Evolutionary conservation across 305 asterid genomes (phyloP).

Genomic region (Petunia hybrid): DNA sequence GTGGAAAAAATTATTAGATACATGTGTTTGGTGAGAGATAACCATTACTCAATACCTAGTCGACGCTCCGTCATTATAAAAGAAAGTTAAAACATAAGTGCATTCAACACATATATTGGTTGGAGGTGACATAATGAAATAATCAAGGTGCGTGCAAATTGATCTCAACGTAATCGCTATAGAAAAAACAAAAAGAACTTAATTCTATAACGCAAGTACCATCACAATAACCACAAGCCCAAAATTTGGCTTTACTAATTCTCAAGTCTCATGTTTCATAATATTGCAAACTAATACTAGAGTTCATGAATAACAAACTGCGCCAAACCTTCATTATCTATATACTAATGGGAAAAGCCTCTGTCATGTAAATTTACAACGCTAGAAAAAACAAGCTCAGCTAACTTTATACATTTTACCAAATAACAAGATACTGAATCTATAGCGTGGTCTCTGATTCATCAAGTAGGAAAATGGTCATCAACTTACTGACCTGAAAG

Average conservation of each 20-base stretch:
- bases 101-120: no score
- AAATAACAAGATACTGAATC: constrained; percentile 26
- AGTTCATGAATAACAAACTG: constrained; percentile 22
- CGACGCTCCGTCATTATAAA: no score
- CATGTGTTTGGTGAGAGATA: no score
- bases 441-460: constrained; percentile 31
- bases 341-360: constrained; percentile 22
- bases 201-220: background rate
- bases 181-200: no score
- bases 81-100: no score
- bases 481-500: constrained; percentile 28
- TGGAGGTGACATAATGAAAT: background rate
- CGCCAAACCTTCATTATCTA: constrained; percentile 29
- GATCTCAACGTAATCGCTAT: no score
- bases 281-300: background rate
- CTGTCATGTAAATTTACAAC: constrained; percentile 25
- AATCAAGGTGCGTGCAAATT: background rate
- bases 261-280: constrained; percentile 20
- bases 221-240: background rate
- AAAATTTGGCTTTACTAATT: background rate
- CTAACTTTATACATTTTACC: constrained; percentile 12
- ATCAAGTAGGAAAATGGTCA: constrained; percentile 22
- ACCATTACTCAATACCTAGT: no score
- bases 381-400: constrained; percentile 22
- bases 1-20: no score